Base-by-base conservation (phyloP, 768 basidiomycete genomes). In the Tricholoma matsutake region DNA sequence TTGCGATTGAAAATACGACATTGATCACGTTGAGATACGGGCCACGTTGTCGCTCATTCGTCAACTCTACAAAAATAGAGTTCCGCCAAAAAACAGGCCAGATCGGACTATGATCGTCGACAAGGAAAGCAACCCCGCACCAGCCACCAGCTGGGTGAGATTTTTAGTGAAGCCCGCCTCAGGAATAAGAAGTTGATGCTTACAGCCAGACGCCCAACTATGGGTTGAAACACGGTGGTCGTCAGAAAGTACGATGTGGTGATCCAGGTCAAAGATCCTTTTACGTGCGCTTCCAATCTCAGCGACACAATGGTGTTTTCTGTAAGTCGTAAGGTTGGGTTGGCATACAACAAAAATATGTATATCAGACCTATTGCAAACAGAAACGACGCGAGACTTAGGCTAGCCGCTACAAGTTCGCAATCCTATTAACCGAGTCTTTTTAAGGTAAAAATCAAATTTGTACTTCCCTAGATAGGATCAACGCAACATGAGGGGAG, bases 11-110 rank as follows among this genome's bases (percentile, higher is more conserved):
- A 56, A 72, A 72, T 2, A 66, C 65, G 18, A 67, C 58, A 45
- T 71, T 71, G 35, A 72, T 60, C 8, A 72, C 56, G 52, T 71
- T 72, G 56, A 71, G 65, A 56, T 71, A 71, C 10, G 68, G 62
- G n/a, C 67, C 67, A 20, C 71, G 61, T 54, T 72, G 71, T 37
- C 65, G 60, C 59, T 71, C 71, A 41, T 66, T 64, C 6, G 71
- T 69, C 39, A 72, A 59, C 29, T 70, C 71, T 72, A 32, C 4
- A 39, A 10, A 11, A 45, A 22, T 13, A 18, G 13, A 32, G 41
- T 22, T 32, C 45, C 14, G 10, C 7, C 4, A 25, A 16, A 54
- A 25, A 3, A 25, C 22, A 25, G 22, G 3, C 2, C 20, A 65
- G 25, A 47, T 47, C 45, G 22, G n/a, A 72, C 55, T 8, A 69